phyloP scores from a whole-genome alignment of 257 asterid species.

The Echium plantagineum region DNA sequence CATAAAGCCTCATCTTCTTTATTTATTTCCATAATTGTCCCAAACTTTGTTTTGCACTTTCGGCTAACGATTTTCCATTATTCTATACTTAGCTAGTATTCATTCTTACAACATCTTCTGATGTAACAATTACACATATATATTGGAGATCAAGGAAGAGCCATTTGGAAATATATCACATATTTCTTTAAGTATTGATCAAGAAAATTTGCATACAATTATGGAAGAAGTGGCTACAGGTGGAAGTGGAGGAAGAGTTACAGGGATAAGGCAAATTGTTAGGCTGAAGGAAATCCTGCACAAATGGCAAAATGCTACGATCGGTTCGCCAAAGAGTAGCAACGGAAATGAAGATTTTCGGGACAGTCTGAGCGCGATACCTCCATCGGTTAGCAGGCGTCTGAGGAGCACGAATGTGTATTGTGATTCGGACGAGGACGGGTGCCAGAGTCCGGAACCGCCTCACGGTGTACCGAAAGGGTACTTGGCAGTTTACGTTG shows the following conservation, averaged over 20 bases:
- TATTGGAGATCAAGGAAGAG: background rate
- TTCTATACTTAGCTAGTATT: too few relatives aligned
- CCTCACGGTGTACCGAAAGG: constrained; percentile 40
- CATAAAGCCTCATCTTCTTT: background rate
- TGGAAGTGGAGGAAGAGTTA: constrained; percentile 6
- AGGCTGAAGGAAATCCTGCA: constrained; percentile 10
- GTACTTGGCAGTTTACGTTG: constrained; percentile 47
- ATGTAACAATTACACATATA: background rate
- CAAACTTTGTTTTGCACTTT: background rate
- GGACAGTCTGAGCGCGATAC: constrained; percentile 19
- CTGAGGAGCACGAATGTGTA: constrained; percentile 17
- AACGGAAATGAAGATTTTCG: background rate
- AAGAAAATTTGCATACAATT: background rate
- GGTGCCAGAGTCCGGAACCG: constrained; percentile 41
- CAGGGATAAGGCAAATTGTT: constrained; percentile 8
- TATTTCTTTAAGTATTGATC: background rate
- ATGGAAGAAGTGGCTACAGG: background rate
- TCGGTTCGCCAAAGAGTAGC: background rate
- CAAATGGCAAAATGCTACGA: constrained; percentile 8
- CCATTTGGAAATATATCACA: background rate
- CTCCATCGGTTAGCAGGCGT: constrained; percentile 37
- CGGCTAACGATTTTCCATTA: background rate
- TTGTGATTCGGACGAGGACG: constrained; percentile 42
- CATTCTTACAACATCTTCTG: too few relatives aligned
- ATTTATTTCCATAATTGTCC: background rate